Percentiles rank a stretch among this genome's conserved stretches.
Evolutionary conservation across 1,284 basidiomycete genomes (phyloP).

Genomic region (Cutaneotrichosporon dermatis): DNA sequence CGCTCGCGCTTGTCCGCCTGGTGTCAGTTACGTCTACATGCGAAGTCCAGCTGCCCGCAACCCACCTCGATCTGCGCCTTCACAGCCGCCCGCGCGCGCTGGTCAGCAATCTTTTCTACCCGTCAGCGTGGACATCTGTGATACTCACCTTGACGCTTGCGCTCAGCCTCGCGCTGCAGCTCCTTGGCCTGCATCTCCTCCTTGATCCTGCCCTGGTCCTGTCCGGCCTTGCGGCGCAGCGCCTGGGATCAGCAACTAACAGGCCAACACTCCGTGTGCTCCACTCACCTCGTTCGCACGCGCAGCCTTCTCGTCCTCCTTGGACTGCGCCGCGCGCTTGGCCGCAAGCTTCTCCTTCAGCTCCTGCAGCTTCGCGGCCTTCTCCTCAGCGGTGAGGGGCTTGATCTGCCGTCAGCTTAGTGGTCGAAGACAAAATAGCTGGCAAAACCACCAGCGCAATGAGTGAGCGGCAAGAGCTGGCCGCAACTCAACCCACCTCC

Average conservation of each 20-base stretch:
- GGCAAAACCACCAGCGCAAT: too few relatives aligned
- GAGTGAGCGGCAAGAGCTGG: too few relatives aligned
- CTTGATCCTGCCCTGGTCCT: constrained; percentile 68
- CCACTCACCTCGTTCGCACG: constrained; percentile 63
- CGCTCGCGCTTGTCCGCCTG: constrained; percentile 76
- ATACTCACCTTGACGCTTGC: constrained; percentile 64
- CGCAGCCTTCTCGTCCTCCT: constrained; percentile 65
- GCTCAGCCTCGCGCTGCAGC: constrained; percentile 69
- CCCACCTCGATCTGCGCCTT: constrained; percentile 78
- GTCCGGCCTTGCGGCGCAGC: constrained; percentile 75
- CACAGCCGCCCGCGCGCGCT: constrained; percentile 72
- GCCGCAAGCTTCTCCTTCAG: constrained; percentile 69
- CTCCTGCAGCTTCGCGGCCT: constrained; percentile 73
- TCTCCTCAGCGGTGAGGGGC: constrained; percentile 93
- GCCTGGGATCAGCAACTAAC: constrained; percentile 34
- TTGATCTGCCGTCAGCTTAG: constrained; percentile 35
- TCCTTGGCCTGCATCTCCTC: constrained; percentile 77
- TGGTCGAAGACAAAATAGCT: too few relatives aligned
- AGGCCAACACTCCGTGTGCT: constrained; percentile 12
- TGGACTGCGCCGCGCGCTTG: constrained; percentile 65
- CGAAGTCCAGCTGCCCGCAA: too few relatives aligned
- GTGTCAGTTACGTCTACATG: constrained; percentile 9
- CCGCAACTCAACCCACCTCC: constrained; percentile 57
- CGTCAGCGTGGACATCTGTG: constrained; percentile 3
- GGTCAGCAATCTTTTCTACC: constrained; percentile 78